Percentiles rank a stretch among this genome's conserved stretches.
Conservation (phyloP, 1,139 yeast genomes). For the Scheffersomyces parashehatae region DNA sequence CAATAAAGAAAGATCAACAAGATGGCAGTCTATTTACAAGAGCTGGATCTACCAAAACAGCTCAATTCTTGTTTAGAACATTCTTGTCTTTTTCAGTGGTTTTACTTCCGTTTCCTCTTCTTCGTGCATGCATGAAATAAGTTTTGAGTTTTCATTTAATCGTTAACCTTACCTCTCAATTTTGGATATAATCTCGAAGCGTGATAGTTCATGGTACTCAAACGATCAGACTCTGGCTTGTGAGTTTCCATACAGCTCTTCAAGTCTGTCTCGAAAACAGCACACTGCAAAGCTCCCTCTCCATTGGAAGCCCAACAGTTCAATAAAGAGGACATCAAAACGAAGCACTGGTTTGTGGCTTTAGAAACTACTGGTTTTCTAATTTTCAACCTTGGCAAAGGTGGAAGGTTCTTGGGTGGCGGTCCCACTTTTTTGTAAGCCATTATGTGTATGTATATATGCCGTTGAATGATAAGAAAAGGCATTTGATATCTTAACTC, state of each 20-base stretch:
- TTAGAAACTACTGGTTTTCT: constrained; percentile 62
- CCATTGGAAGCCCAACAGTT: constrained; percentile 98
- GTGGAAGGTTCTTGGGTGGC: constrained; percentile 54
- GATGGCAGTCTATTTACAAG: too few relatives aligned
- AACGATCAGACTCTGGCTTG: constrained; percentile 47
- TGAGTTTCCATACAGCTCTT: constrained; percentile 49
- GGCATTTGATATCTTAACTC: too few relatives aligned
- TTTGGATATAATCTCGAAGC: constrained; percentile 79
- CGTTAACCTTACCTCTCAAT: constrained; percentile 74
- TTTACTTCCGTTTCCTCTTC: too few relatives aligned
- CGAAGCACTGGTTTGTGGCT: constrained; percentile 70
- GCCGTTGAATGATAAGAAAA: not conserved
- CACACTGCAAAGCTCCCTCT: constrained; percentile 72
- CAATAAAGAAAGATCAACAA: too few relatives aligned
- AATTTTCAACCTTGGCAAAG: constrained; percentile 72
- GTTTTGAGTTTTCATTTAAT: constrained; percentile 30
- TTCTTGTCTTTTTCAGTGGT: too few relatives aligned
- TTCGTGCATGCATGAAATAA: too few relatives aligned
- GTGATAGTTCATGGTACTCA: constrained; percentile 71
- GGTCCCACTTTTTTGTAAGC: constrained; percentile 31
- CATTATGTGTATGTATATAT: constrained; percentile 19
- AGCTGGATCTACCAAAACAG: too few relatives aligned
- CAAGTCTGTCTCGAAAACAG: constrained; percentile 55
- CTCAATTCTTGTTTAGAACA: too few relatives aligned
- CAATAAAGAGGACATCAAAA: constrained; percentile 79